These are phyloP conservation scores for Candida ipomoeae DNA, from an alignment of 805 yeast species.

Conservation along the genomic window DNA sequence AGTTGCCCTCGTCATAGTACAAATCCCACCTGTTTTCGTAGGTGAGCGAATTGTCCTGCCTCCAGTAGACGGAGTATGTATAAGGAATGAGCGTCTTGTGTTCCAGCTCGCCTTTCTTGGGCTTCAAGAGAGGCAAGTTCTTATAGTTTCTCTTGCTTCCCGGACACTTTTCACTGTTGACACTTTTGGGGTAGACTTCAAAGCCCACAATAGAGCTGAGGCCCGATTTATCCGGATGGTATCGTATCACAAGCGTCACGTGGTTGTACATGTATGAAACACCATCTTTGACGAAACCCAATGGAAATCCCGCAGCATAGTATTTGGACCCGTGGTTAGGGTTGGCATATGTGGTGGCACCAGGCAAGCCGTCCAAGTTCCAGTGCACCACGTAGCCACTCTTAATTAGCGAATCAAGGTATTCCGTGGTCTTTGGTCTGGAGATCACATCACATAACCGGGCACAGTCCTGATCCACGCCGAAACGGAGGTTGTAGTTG, in stretches of 20 bases:
- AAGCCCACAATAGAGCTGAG: conserved; percentile 73
- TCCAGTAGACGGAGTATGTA: conserved; percentile 85
- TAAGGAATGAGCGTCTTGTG: conserved; percentile 56
- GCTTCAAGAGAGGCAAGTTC: conserved; percentile 49
- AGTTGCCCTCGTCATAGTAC: conserved; percentile 54
- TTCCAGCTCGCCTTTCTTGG: conserved; percentile 22
- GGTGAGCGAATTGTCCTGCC: conserved; percentile 65
- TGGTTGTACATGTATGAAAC: conserved; percentile 68
- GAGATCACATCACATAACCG: conserved; percentile 66
- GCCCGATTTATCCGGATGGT: conserved; percentile 43
- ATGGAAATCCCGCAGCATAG: conserved; percentile 82
- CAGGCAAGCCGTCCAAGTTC: conserved; percentile 80
- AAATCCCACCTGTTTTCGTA: conserved; percentile 73
- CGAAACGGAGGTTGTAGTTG: conserved; percentile 61
- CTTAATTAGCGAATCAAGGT: conserved; percentile 59
- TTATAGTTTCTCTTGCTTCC: conserved; percentile 61
- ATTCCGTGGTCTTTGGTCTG: conserved; percentile 43
- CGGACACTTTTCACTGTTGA: conserved; percentile 64
- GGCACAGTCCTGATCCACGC: conserved; percentile 60
- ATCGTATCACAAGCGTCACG: conserved; percentile 74
- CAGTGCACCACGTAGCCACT: conserved; percentile 78
- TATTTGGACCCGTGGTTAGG: conserved; percentile 57
- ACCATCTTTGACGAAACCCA: conserved; percentile 65
- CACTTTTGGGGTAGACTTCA: conserved; percentile 85
- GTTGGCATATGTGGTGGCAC: conserved; percentile 75